These are phyloP conservation scores for Ganoderma sinense DNA, from an alignment of 1,284 basidiomycete genomes.

Conservation along the genomic window DNA sequence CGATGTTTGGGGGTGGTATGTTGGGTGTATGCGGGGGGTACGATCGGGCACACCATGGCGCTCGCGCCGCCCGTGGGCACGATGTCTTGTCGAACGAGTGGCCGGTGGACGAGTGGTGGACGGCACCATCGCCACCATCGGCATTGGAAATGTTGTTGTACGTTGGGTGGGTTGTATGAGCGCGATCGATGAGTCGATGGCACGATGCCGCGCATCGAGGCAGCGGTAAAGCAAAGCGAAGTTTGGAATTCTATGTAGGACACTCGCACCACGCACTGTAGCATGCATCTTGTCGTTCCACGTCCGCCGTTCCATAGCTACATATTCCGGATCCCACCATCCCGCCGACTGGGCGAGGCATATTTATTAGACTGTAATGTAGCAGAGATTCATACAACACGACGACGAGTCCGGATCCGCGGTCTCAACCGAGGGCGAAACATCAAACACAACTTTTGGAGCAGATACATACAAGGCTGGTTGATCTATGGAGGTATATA, in stretches of 20 bases:
- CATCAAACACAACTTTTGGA: not conserved
- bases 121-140: not conserved
- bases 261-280: constrained; percentile 1
- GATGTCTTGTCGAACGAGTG: not conserved
- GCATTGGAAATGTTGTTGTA: constrained; percentile 2
- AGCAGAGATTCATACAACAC: constrained; percentile 16
- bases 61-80: not conserved
- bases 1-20: not conserved
- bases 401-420: not conserved
- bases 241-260: not conserved
- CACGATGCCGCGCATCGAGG: not conserved
- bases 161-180: constrained; percentile 3
- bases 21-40: not conserved
- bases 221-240: not conserved
- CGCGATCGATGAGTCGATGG: not conserved
- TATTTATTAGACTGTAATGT: constrained; percentile 20
- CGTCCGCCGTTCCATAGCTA: not conserved
- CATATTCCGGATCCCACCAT: not conserved
- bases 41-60: not conserved
- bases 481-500: constrained; percentile 3
- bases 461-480: not conserved
- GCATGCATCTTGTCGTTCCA: constrained; percentile 7
- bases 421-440: not conserved
- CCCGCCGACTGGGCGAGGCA: not conserved
- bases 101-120: no score